These are phyloP conservation scores for Tephrocybe rancida DNA, from an alignment of 768 basidiomycete species.

Conservation along the genomic window DNA sequence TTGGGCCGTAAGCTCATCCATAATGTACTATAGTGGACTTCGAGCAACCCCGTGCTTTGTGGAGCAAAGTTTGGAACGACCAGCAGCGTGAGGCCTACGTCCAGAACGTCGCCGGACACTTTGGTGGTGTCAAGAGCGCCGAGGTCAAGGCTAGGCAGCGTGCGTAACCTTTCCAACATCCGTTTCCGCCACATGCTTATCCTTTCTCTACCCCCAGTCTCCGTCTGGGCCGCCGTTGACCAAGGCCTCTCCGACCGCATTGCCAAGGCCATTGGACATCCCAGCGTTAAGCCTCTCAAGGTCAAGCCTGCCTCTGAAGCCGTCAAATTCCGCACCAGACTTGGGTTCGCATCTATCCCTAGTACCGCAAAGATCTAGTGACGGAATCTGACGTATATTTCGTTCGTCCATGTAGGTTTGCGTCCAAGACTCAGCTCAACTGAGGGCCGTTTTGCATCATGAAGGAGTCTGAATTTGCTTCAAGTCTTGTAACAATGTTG, in stretches of 20 bases:
- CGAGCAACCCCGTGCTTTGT: slow-evolving; percentile 78
- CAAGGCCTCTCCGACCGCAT: slow-evolving; percentile 76
- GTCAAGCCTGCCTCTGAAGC: slow-evolving; percentile 64
- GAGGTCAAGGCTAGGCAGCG: slow-evolving; percentile 66
- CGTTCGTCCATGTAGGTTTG: slow-evolving; percentile 11
- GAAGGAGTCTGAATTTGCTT: too few species aligned
- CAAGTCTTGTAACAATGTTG: too few species aligned
- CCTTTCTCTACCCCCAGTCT: slow-evolving; percentile 44
- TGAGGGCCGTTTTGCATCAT: not conserved
- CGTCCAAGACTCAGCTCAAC: slow-evolving; percentile 8
- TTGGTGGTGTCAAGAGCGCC: slow-evolving; percentile 59
- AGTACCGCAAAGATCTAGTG: slow-evolving; percentile 13
- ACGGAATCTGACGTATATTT: slow-evolving; percentile 6
- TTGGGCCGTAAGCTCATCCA: not conserved
- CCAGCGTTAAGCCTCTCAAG: slow-evolving; percentile 57
- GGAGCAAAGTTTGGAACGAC: slow-evolving; percentile 68
- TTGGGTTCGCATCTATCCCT: slow-evolving; percentile 29
- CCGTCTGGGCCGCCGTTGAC: slow-evolving; percentile 80
- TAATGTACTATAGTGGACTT: slow-evolving; percentile 63
- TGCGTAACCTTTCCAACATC: slow-evolving; percentile 36
- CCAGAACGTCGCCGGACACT: slow-evolving; percentile 66
- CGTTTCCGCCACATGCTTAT: not conserved
- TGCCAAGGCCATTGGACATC: slow-evolving; percentile 70
- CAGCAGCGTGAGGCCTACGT: slow-evolving; percentile 62
- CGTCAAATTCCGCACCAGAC: slow-evolving; percentile 48